phyloP scores from a whole-genome alignment of 2,329 filamentous ascomycete species.

The Fusarium zealandicum region DNA sequence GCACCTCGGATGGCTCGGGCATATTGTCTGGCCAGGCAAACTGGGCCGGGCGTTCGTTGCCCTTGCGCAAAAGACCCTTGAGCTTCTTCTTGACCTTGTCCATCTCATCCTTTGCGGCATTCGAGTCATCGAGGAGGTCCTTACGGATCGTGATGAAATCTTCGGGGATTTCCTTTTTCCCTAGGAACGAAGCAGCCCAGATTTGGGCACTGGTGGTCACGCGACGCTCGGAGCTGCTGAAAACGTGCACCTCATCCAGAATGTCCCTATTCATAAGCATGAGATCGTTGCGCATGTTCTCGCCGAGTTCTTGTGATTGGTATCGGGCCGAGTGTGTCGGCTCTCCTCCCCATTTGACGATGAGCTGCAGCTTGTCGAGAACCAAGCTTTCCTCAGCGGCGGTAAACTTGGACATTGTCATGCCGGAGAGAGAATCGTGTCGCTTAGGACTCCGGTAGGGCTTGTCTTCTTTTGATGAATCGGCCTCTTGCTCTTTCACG shows the following conservation, averaged over 20 bases:
- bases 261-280: constrained; percentile 91
- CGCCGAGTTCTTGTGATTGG: constrained; percentile 91
- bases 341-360: constrained; percentile 99
- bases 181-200: constrained; percentile 88
- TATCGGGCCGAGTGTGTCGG: constrained; percentile 97
- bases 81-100: constrained; percentile 99
- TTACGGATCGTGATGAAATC: constrained; percentile 92
- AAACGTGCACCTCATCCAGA: constrained; percentile 90
- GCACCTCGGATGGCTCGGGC: constrained; percentile 92
- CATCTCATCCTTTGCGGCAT: constrained; percentile 98
- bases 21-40: constrained; percentile 98
- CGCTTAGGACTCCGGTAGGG: constrained; percentile 58
- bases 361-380: constrained; percentile 93
- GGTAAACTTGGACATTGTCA: constrained; percentile 92
- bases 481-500: constrained; percentile 31
- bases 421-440: constrained; percentile 85
- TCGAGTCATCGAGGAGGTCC: constrained; percentile 94
- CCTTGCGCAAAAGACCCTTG: constrained; percentile 88
- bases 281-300: constrained; percentile 95
- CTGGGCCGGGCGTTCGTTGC: constrained; percentile 90
- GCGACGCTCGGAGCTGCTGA: constrained; percentile 92
- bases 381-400: constrained; percentile 92
- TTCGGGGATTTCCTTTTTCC: constrained; percentile 82
- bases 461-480: constrained; percentile 32
- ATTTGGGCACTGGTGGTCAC: constrained; percentile 97